Conservation (phyloP, 2,329 filamentous ascomycete species). For the Onygena corvina region DNA sequence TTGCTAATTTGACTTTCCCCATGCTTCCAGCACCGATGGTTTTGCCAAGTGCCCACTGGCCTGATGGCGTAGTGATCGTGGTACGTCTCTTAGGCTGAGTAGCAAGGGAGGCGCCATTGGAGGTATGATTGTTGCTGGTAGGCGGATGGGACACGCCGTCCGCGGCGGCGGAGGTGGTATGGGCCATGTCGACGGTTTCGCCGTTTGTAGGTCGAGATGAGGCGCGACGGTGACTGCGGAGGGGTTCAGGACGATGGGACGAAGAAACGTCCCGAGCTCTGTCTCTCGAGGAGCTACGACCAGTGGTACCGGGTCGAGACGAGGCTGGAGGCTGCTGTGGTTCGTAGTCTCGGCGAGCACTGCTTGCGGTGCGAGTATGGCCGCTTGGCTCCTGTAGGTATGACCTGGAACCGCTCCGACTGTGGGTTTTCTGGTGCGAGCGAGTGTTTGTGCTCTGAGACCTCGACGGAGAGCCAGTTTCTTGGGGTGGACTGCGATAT, state of each 20-base stretch:
- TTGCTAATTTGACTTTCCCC: slow-evolving; percentile 95
- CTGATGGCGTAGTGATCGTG: slow-evolving; percentile 77
- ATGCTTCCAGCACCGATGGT: slow-evolving; percentile 96
- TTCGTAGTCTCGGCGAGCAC: slow-evolving; percentile 61
- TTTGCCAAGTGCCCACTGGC: slow-evolving; percentile 90
- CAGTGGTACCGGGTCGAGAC: slow-evolving; percentile 45
- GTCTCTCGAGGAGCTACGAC: slow-evolving; percentile 55
- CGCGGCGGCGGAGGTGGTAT: slow-evolving; percentile 40
- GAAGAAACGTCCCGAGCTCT: slow-evolving; percentile 33
- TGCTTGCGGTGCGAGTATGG: slow-evolving; percentile 38
- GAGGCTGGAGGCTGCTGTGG: slow-evolving; percentile 44
- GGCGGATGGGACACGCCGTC: slow-evolving; percentile 45
- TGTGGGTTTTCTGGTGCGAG: slow-evolving; percentile 28
- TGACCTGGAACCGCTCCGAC: slow-evolving; percentile 30
- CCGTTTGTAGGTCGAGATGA: slow-evolving; percentile 33
- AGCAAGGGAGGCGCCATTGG: slow-evolving; percentile 22
- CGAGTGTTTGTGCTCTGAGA: slow-evolving; percentile 36
- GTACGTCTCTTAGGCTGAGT: slow-evolving; percentile 49
- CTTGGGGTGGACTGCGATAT: slow-evolving; percentile 30
- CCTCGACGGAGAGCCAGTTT: slow-evolving; percentile 32
- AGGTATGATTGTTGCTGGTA: slow-evolving; percentile 31
- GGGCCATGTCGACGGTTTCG: slow-evolving; percentile 34
- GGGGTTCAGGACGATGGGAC: slow-evolving; percentile 45
- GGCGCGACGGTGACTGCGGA: slow-evolving; percentile 33
- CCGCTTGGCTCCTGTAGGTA: slow-evolving; percentile 32